phyloP scores from a whole-genome alignment of 257 asterid species.

The Penstemon barbatus region DNA sequence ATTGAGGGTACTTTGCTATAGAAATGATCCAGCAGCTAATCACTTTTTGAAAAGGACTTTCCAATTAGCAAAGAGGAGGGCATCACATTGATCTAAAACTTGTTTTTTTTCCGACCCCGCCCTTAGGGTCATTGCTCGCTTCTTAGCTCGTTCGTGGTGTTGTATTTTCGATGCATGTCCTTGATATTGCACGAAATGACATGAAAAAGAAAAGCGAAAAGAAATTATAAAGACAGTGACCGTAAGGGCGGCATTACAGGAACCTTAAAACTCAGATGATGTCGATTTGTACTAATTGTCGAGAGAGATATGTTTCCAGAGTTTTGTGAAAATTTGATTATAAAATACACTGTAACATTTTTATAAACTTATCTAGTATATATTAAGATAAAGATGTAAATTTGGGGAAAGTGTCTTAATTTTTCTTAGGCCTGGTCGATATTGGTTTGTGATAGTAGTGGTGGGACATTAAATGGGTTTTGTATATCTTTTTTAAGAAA shows the following conservation, averaged over 20 bases:
- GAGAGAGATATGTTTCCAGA: not conserved
- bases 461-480: constrained; percentile 9
- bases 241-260: too few species aligned
- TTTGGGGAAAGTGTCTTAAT: constrained; percentile 11
- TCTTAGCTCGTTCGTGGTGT: too few species aligned
- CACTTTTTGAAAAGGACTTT: constrained; percentile 68
- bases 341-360: too few species aligned
- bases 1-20: constrained; percentile 68
- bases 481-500: not conserved
- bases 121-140: too few species aligned
- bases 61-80: constrained; percentile 69
- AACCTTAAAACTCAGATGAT: too few species aligned
- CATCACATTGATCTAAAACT: constrained; percentile 30
- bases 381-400: constrained; percentile 12
- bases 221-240: not conserved
- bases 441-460: constrained; percentile 5
- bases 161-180: too few species aligned
- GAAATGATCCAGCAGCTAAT: constrained; percentile 70
- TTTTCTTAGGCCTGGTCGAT: constrained; percentile 10
- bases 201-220: not conserved
- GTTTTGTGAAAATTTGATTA: too few species aligned
- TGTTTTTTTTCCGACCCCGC: not conserved
- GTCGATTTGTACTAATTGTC: not conserved
- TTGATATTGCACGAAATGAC: not conserved
- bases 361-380: constrained; percentile 18